Evolutionary conservation across 331 rosid genomes (phyloP).

Genomic region (Arachis monticola): DNA sequence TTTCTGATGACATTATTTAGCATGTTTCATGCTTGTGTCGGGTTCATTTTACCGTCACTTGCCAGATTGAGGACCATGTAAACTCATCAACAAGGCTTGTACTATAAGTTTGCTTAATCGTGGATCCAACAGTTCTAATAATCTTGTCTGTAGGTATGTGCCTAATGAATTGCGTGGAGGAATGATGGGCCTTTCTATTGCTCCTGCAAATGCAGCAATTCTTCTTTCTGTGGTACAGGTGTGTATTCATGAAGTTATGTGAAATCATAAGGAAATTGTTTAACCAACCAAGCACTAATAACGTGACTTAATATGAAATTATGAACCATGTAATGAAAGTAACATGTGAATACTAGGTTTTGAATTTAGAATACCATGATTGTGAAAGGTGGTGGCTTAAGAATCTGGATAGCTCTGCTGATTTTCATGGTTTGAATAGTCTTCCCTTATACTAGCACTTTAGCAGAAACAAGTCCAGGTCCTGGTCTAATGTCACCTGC

Average conservation of each 20-base stretch:
- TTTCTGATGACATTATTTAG: conserved; percentile 73
- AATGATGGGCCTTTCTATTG: conserved; percentile 85
- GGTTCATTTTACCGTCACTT: conserved; percentile 84
- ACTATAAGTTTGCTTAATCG: conserved; percentile 29
- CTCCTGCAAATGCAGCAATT: conserved; percentile 77
- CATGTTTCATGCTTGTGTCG: conserved; percentile 78
- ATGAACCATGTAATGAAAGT: conserved; percentile 8
- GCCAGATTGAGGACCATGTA: conserved; percentile 97
- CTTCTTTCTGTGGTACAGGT: conserved; percentile 81
- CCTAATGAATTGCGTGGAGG: conserved; percentile 98
- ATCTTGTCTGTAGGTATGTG: conserved; percentile 71
- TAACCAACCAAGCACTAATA: conserved; percentile 30
- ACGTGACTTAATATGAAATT: background rate
- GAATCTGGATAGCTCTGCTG: conserved; percentile 28
- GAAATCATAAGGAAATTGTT: conserved; percentile 15
- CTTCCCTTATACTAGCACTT: too few species aligned
- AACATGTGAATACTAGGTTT: background rate
- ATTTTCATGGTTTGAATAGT: background rate
- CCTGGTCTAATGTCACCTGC: background rate
- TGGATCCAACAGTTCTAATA: conserved; percentile 35
- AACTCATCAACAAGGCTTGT: conserved; percentile 33
- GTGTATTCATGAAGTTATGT: conserved; percentile 36
- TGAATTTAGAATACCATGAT: conserved; percentile 31
- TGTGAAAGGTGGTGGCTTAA: conserved; percentile 25
- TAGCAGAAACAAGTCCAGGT: too few species aligned